Base-by-base conservation (phyloP, 1,284 basidiomycete species). In the Schizophyllum commune region DNA sequence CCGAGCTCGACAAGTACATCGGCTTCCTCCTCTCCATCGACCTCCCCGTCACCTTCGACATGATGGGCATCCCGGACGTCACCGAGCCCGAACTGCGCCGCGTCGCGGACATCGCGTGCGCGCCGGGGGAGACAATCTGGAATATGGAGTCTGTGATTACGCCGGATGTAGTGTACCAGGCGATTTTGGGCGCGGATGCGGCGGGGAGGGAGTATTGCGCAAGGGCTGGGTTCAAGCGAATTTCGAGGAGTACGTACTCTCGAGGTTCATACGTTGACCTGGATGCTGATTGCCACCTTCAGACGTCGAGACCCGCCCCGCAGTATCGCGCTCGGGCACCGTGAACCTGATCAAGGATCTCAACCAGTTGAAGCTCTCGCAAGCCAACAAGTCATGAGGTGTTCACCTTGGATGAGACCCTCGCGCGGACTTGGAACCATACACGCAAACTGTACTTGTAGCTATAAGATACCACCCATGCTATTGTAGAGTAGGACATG, bases 71-170 rank as follows among this genome's bases (percentile, higher is more conserved):
- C 60, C 68, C 68, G 9, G 61, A 70, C 33, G 72, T 70, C 32
- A 71, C 66, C 22, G 70, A 72, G 62, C 70, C 69, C 21, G 68
- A 73, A 57, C 63, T 74, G 7, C 63, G 67, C 9, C 62, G 62
- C 9, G 72, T 74, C 52, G 72, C 72, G 1, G 64, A 65, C 62
- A 65, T 72, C 11, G 66, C 72, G 15, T 70, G 68, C 59, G 66
- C 69, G 17, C 65, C 65, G 17, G 67, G 67, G 51, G 72, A 74
- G 68, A 74, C 72, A 32, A 74, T 74, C 60, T 74, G 72, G 72
- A 73, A 72, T 54, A 67, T 74, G 65, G 70, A 73, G 61, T 55
- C 63, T 19, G 66, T 71, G 17, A 70, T 74, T 61, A 72, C 65
- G 61, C 65, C 67, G 32, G 70, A 71, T 52, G 61, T 70, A 55